A percentile compares a stretch with the other conserved stretches of the same genome.
Conservation (phyloP, 2,329 filamentous ascomycete genomes). For the Ascochyta rabiei region DNA sequence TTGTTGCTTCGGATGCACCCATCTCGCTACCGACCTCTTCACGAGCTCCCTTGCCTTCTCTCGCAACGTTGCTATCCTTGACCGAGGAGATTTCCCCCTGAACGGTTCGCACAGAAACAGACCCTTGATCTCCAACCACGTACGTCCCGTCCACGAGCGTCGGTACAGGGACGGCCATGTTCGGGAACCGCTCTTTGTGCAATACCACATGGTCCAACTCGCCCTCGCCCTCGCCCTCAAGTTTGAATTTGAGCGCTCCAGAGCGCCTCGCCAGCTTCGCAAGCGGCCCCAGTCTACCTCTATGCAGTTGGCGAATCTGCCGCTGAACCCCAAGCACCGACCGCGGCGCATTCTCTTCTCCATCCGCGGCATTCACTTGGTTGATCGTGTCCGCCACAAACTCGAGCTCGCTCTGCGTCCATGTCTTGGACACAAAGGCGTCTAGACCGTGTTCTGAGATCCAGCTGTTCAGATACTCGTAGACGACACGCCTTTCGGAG, state of each 20-base stretch:
- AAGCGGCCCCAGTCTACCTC: neutral
- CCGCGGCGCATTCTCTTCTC: neutral
- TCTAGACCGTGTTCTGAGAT: neutral
- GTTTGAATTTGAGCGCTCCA: neutral
- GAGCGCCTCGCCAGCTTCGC: neutral
- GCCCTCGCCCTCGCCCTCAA: neutral
- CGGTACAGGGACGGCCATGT: neutral
- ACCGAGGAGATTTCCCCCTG: neutral
- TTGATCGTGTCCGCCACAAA: neutral
- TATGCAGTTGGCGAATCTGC: neutral
- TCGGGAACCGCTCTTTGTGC: neutral
- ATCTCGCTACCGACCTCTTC: neutral
- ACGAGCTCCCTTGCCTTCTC: neutral
- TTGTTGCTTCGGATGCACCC: neutral
- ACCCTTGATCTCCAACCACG: neutral
- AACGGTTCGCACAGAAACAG: no score
- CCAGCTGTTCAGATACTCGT: neutral
- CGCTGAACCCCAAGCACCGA: neutral
- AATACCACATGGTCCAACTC: neutral
- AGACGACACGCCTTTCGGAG: neutral
- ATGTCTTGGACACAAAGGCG: neutral
- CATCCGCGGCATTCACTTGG: neutral
- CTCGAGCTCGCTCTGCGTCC: neutral
- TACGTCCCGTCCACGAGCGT: neutral
- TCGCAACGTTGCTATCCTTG: neutral